Conservation (phyloP, 2,329 filamentous ascomycete genomes). For the Ceratocystis colombiana region DNA sequence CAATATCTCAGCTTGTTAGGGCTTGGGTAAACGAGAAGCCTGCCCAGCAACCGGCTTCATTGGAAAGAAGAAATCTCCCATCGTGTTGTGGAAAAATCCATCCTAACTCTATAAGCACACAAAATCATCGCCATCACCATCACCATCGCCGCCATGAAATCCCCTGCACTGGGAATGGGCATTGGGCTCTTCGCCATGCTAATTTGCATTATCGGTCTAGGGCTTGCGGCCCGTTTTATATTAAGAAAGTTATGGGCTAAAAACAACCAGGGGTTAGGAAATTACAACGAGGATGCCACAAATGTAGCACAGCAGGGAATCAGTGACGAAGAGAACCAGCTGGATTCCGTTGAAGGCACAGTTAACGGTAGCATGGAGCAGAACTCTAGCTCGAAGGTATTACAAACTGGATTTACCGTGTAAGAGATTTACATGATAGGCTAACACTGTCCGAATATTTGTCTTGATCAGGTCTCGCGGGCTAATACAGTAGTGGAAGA, state of each 20-base stretch:
- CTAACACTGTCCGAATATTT: not conserved
- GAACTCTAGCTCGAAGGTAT: not conserved
- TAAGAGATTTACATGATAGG: not conserved
- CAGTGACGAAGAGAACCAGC: not conserved
- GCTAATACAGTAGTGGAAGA: constrained; percentile 1
- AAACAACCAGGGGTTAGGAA: not conserved
- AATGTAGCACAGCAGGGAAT: not conserved
- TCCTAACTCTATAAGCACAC: not conserved
- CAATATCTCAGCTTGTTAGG: too few relatives aligned
- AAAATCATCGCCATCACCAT: not conserved
- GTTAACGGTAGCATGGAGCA: not conserved
- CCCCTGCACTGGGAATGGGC: not conserved
- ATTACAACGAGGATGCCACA: not conserved
- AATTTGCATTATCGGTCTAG: not conserved
- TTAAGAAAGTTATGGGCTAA: not conserved
- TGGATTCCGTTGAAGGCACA: not conserved
- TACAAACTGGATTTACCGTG: not conserved
- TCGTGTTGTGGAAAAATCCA: not conserved
- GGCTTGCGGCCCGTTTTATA: not conserved
- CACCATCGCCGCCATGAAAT: not conserved
- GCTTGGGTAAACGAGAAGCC: too few relatives aligned
- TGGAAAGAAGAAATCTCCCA: too few relatives aligned
- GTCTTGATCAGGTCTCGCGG: not conserved
- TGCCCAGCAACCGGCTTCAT: too few relatives aligned
- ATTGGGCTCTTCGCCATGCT: not conserved